Conservation (phyloP, 768 basidiomycete genomes). For the Boletus subparvulus region DNA sequence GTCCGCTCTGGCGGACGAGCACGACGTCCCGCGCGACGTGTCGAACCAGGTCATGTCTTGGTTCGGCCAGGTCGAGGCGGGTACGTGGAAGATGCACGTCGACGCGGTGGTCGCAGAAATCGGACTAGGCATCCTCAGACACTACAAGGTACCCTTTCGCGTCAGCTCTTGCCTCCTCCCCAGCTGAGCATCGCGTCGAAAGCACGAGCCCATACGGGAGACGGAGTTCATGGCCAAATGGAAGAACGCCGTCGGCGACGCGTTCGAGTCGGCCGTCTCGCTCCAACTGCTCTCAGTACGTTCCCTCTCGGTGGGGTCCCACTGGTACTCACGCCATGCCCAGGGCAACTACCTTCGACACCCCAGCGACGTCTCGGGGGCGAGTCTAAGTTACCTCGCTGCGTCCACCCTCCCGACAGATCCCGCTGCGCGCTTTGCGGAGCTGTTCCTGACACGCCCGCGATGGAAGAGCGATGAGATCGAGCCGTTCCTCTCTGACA, state of each 20-base stretch:
- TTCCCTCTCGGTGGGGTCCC: not conserved
- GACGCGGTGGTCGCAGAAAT: slow-evolving; percentile 65
- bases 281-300: slow-evolving; percentile 67
- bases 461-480: slow-evolving; percentile 83
- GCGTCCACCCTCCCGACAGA: slow-evolving; percentile 70
- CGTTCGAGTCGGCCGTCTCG: slow-evolving; percentile 62
- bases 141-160: slow-evolving; percentile 46
- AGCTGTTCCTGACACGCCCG: slow-evolving; percentile 79
- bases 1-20: slow-evolving; percentile 63
- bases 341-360: slow-evolving; percentile 76
- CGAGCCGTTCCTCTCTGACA: slow-evolving; percentile 74
- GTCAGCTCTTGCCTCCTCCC: not conserved
- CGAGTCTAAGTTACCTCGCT: slow-evolving; percentile 71
- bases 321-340: not conserved
- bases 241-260: slow-evolving; percentile 75
- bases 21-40: slow-evolving; percentile 64
- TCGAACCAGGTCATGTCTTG: slow-evolving; percentile 73
- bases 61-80: slow-evolving; percentile 66
- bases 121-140: slow-evolving; percentile 71
- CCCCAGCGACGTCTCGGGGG: slow-evolving; percentile 32
- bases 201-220: slow-evolving; percentile 62
- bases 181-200: not conserved
- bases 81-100: slow-evolving; percentile 66
- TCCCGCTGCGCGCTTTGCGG: slow-evolving; percentile 77
- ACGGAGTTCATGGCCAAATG: slow-evolving; percentile 63